These are phyloP conservation scores for Evansstolkia leycettana DNA, from an alignment of 495 filamentous ascomycete genomes.

Conservation along the genomic window DNA sequence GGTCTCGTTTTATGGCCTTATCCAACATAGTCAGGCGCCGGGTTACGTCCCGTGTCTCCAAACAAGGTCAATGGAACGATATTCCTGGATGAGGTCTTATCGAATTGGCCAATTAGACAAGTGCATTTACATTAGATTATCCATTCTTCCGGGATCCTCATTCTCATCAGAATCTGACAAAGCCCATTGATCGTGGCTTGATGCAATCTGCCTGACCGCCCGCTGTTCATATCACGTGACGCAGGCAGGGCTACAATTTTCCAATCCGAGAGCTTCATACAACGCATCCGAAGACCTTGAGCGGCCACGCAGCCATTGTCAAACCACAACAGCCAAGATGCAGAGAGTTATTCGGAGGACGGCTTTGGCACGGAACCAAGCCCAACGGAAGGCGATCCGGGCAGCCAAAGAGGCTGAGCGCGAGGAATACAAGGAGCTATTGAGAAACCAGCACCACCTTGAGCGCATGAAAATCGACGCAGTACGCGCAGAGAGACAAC, in stretches of 20 bases:
- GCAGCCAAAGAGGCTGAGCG: constrained; percentile 25
- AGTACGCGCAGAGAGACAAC: constrained; percentile 17
- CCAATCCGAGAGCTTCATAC: constrained; percentile 12
- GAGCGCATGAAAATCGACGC: constrained; percentile 20
- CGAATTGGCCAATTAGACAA: no score
- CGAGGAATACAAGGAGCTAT: constrained; percentile 18
- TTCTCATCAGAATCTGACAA: no score
- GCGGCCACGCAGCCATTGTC: constrained; percentile 17
- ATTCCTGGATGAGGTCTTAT: no score
- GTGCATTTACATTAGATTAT: no score
- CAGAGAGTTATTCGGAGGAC: constrained; percentile 64
- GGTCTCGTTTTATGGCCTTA: no score
- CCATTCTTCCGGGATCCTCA: no score
- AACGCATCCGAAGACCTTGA: constrained; percentile 2
- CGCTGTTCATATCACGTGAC: constrained; percentile 1
- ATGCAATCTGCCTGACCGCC: no score
- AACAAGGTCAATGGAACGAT: no score
- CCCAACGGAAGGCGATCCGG: constrained; percentile 32
- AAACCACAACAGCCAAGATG: constrained; percentile 37
- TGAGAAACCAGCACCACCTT: constrained; percentile 19
- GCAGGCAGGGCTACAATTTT: constrained; percentile 23
- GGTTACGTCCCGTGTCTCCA: no score
- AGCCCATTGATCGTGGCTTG: no score
- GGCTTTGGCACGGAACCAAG: constrained; percentile 52
- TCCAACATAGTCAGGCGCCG: no score